Evolutionary conservation across 129 eudicot species (phyloP).

Genomic region (Escallonia rubra): DNA sequence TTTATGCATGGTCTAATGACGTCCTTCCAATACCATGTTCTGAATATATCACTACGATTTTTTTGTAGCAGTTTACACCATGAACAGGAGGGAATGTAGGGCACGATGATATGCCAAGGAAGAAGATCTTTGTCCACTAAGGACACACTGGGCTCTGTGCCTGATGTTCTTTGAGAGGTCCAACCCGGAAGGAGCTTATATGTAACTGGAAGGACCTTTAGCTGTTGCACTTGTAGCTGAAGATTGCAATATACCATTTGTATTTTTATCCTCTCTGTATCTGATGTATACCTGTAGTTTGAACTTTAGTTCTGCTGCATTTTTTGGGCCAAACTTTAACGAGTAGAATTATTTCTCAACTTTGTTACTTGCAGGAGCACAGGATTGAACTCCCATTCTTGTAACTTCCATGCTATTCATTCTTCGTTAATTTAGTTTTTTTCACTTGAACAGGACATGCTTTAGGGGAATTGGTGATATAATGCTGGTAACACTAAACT

Average conservation of each 20-base stretch:
- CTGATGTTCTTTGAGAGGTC: slow-evolving; percentile 7
- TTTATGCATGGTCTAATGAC: slow-evolving; percentile 3
- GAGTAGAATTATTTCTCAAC: not conserved
- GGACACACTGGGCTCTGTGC: not conserved
- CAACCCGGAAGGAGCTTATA: not conserved
- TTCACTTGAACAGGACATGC: not conserved
- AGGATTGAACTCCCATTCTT: not conserved
- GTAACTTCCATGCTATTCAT: not conserved
- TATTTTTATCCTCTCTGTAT: not conserved
- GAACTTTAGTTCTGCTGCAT: not conserved
- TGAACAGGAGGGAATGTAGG: slow-evolving; percentile 5
- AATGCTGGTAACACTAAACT: not conserved
- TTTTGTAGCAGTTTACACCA: not conserved
- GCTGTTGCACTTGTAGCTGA: not conserved
- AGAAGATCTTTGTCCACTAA: not conserved
- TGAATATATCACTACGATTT: not conserved
- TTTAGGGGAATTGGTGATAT: not conserved
- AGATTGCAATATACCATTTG: not conserved
- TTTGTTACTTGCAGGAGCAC: not conserved
- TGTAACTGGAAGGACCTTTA: not conserved
- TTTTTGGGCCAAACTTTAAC: not conserved
- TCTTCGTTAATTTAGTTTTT: no score
- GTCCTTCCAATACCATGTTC: not conserved
- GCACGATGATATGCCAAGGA: slow-evolving; percentile 2
- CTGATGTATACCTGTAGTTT: not conserved